Evolutionary conservation across 768 basidiomycete genomes (phyloP).

Genomic region (Xerocomus brunneocitrinus): DNA sequence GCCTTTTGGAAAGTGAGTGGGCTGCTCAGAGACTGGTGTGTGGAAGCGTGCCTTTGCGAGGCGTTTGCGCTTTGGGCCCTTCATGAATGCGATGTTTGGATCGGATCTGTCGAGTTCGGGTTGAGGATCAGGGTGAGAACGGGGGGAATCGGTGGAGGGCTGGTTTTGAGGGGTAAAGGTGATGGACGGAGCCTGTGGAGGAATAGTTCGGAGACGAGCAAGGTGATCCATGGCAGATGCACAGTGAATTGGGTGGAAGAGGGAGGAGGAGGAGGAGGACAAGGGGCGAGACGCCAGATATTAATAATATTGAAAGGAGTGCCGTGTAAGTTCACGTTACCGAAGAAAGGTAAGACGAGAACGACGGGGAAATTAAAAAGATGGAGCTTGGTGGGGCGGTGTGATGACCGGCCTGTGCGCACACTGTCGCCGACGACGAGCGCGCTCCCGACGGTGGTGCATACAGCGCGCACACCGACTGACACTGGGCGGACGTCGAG

Average conservation of each 20-base stretch:
- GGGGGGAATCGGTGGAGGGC: slow-evolving; percentile 18
- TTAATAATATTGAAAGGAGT: slow-evolving; percentile 19
- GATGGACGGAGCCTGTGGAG: slow-evolving; percentile 12
- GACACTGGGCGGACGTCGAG: slow-evolving; percentile 11
- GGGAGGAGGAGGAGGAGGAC: neutral
- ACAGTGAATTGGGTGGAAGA: neutral
- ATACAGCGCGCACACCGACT: neutral
- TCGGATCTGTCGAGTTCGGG: slow-evolving; percentile 29
- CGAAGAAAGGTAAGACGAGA: slow-evolving; percentile 19
- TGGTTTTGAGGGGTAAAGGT: slow-evolving; percentile 14
- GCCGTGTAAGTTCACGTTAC: slow-evolving; percentile 23
- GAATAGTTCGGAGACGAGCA: slow-evolving; percentile 22
- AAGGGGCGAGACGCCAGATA: slow-evolving; percentile 15
- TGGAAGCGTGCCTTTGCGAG: slow-evolving; percentile 42
- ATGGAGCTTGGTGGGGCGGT: neutral
- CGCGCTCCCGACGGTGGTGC: slow-evolving; percentile 1
- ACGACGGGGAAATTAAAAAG: slow-evolving; percentile 15
- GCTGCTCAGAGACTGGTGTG: neutral
- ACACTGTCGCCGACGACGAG: slow-evolving; percentile 12
- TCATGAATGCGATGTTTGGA: slow-evolving; percentile 41
- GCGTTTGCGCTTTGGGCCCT: slow-evolving; percentile 50
- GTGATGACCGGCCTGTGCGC: neutral
- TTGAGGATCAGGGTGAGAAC: slow-evolving; percentile 15
- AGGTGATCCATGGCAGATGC: slow-evolving; percentile 35
- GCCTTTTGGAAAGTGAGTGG: slow-evolving; percentile 36